Evolutionary conservation across 345 rosid genomes (phyloP), one percentile per base, ranked within the genome.

Genomic region (Boechera retrofracta): DNA sequence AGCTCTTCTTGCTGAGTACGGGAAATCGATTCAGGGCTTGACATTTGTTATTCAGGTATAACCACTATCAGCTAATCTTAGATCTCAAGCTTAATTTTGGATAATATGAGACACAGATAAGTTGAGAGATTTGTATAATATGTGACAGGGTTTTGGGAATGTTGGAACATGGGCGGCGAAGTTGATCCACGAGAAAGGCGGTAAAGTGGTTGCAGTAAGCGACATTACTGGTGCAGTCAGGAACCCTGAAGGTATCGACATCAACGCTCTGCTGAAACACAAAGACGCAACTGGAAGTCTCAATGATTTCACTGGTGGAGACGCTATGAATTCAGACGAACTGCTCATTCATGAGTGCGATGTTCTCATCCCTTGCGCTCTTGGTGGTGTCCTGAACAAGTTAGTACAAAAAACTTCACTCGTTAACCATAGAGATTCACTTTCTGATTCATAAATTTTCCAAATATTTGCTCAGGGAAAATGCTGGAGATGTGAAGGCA

Each of bases 311-410:
- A 77, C 28, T 8, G 98, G 97, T 49, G 98, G 87, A 69, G 97
- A 96, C 5, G 64, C 86, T 35, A 83, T 91, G 92, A 83, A 87
- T 76, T 77, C 91, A 18, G 55, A 69, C 18, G 96, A 87, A 79
- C 57, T 96, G 49, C 87, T 96, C 8, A 85, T 82, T 15, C 97
- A 93, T 70, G 98, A 93, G 63, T 96, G 98, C n/a, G 99, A 96
- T 82, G 98, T 96, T 77, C 99, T 96, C 39, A 82, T 96, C 70
- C 97, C 99, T 6, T 91, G 95, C 59, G 97, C 99, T 79, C 82
- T 96, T 76, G 98, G 98, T 24, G 99, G 99, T 74, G 99, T 96
- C 32, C 77, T 96, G 16, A 88, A 91, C 88, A 93, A 87, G 99
- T 96, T 49, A 9, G 77, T 26, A 70, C 54, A 56, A 10, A 10